Percentiles rank a stretch among this genome's conserved stretches.
These are phyloP conservation scores for Musa troglodytarum DNA, from an alignment of 176 grass and related monocot genomes.

Conservation along the genomic window DNA sequence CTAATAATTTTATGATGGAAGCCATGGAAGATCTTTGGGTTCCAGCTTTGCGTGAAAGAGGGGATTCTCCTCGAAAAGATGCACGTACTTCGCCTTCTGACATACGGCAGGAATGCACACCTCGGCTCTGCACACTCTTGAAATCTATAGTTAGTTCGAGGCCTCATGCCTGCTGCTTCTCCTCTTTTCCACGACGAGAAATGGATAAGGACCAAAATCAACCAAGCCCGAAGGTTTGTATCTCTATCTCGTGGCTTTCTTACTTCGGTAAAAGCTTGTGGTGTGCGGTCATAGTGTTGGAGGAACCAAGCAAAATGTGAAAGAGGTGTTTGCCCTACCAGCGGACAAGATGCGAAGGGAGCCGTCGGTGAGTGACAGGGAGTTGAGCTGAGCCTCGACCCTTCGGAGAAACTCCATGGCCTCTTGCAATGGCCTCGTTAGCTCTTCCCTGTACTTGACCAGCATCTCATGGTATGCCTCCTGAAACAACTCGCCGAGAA, in stretches of 20 bases:
- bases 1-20: slow-evolving; percentile 4
- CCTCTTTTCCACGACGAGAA: slow-evolving; percentile 47
- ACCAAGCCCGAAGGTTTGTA: not conserved
- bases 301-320: not conserved
- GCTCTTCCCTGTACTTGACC: slow-evolving; percentile 92
- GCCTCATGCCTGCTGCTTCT: slow-evolving; percentile 4
- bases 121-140: slow-evolving; percentile 51
- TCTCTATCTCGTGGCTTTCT: slow-evolving; percentile 28
- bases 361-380: slow-evolving; percentile 76
- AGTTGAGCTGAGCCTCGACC: slow-evolving; percentile 83
- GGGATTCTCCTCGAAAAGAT: slow-evolving; percentile 36
- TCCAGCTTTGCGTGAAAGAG: slow-evolving; percentile 76
- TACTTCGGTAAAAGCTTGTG: slow-evolving; percentile 14
- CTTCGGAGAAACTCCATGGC: slow-evolving; percentile 86
- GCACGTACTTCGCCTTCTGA: slow-evolving; percentile 73
- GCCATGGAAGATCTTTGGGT: slow-evolving; percentile 39
- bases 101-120: slow-evolving; percentile 70
- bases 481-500: slow-evolving; percentile 17
- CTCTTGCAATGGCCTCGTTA: slow-evolving; percentile 85
- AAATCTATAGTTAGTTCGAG: slow-evolving; percentile 22
- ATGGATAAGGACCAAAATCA: slow-evolving; percentile 26
- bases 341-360: slow-evolving; percentile 72
- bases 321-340: slow-evolving; percentile 31
- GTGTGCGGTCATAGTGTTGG: not conserved
- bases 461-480: slow-evolving; percentile 99